A percentile compares a stretch with the other conserved stretches of the same genome.
Conservation (phyloP, 768 basidiomycete species). For the Tylopilus cervinicoccineus region DNA sequence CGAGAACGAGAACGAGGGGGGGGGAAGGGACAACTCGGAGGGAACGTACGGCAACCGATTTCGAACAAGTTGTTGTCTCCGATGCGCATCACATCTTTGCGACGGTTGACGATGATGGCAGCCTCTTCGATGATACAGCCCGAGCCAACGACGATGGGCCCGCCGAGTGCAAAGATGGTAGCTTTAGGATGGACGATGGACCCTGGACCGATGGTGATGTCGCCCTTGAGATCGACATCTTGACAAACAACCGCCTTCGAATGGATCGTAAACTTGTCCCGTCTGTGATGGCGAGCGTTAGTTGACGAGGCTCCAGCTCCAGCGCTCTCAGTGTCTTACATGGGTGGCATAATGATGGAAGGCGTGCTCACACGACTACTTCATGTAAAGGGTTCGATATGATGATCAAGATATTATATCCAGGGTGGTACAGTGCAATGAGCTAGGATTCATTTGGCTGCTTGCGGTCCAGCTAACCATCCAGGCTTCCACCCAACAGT, state of each 20-base stretch:
- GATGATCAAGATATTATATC: too few relatives aligned
- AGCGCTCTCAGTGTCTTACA: conserved; percentile 19
- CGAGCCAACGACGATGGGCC: conserved; percentile 85
- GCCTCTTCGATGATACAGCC: conserved; percentile 92
- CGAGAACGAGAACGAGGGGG: too few relatives aligned
- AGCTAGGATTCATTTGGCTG: too few relatives aligned
- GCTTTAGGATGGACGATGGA: conserved; percentile 93
- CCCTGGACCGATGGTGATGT: conserved; percentile 90
- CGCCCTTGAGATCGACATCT: conserved; percentile 92
- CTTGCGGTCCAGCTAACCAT: too few relatives aligned
- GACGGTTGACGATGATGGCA: conserved; percentile 88
- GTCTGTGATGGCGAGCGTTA: conserved; percentile 40
- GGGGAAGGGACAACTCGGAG: neutral
- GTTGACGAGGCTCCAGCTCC: neutral
- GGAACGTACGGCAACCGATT: conserved; percentile 80
- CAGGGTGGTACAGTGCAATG: too few relatives aligned
- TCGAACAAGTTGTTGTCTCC: conserved; percentile 94
- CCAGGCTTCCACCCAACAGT: too few relatives aligned
- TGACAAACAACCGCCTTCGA: conserved; percentile 89
- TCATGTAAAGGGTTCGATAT: too few relatives aligned
- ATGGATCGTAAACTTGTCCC: conserved; percentile 87
- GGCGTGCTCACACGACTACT: too few relatives aligned
- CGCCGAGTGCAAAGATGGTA: conserved; percentile 86
- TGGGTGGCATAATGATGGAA: too few relatives aligned
- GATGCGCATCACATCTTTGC: conserved; percentile 85